Percentiles rank a stretch among this genome's conserved stretches.
Conservation (phyloP, 768 basidiomycete species). For the Pleurotus cornucopiae region DNA sequence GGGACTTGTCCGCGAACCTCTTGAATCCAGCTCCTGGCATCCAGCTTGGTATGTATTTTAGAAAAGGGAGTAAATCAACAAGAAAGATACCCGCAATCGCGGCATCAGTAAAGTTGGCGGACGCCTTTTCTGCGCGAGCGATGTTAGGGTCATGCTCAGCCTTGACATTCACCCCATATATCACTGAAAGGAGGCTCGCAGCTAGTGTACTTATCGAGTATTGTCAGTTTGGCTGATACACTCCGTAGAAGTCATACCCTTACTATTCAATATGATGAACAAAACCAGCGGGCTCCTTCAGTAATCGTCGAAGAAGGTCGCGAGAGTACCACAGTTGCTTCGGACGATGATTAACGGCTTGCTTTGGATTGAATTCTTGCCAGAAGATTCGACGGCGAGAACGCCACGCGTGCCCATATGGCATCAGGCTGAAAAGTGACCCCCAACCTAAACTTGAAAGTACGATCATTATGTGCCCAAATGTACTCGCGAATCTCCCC, state of each 20-base stretch:
- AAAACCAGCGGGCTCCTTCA: constrained; percentile 21
- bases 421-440: constrained; percentile 26
- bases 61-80: constrained; percentile 14
- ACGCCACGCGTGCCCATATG: constrained; percentile 33
- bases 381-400: constrained; percentile 30
- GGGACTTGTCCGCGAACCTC: background rate
- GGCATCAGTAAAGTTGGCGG: constrained; percentile 18
- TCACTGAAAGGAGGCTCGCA: constrained; percentile 21
- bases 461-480: background rate
- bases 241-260: background rate
- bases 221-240: background rate
- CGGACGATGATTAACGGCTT: constrained; percentile 20
- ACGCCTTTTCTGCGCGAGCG: constrained; percentile 22
- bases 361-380: constrained; percentile 25
- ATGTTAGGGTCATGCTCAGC: constrained; percentile 26
- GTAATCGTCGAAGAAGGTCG: constrained; percentile 24
- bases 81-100: constrained; percentile 23
- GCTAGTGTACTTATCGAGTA: constrained; percentile 15
- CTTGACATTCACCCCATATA: constrained; percentile 28
- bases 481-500: background rate
- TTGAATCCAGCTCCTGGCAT: constrained; percentile 7
- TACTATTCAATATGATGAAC: constrained; percentile 13
- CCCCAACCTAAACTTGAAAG: background rate
- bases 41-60: constrained; percentile 1
- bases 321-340: constrained; percentile 26